phyloP scores from a whole-genome alignment of 2,329 filamentous ascomycete genomes.

The Pyricularia pennisetigena region DNA sequence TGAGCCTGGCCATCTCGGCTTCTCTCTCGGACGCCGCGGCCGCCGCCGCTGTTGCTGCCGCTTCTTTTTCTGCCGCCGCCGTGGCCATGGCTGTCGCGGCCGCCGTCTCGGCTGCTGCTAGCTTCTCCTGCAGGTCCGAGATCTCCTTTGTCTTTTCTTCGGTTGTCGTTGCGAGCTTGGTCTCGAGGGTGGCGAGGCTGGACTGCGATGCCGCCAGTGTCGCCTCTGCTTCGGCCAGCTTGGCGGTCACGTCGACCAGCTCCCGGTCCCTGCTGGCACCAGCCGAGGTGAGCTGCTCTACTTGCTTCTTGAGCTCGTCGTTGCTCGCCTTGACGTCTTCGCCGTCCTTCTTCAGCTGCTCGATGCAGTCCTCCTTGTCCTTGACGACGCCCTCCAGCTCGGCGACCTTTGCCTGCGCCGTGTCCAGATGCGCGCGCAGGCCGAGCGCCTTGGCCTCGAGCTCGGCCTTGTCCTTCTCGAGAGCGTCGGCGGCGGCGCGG shows the following conservation, averaged over 20 bases:
- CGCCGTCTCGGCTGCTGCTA: not conserved
- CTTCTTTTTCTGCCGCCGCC: too few relatives aligned
- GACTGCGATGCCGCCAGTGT: not conserved
- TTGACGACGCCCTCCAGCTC: conserved; percentile 2
- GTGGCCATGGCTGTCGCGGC: not conserved
- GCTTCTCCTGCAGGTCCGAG: not conserved
- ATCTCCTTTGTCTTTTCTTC: not conserved
- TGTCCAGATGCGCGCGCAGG: not conserved
- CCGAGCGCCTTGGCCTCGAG: not conserved
- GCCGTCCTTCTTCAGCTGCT: not conserved
- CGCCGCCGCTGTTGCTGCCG: not conserved
- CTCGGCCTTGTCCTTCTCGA: conserved; percentile 5
- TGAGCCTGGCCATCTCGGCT: not conserved
- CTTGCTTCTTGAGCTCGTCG: not conserved
- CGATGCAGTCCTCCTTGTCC: conserved; percentile 1
- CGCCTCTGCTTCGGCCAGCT: not conserved
- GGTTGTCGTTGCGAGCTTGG: not conserved
- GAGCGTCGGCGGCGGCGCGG: not conserved
- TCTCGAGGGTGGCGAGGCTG: not conserved
- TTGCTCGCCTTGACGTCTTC: not conserved
- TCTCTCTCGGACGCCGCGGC: not conserved
- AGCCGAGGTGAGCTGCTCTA: not conserved
- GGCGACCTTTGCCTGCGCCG: conserved; percentile 2
- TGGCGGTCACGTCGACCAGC: not conserved
- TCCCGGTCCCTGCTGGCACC: not conserved